Base-by-base conservation (phyloP, 1,139 yeast species). In the Blastobotrys proliferans region DNA sequence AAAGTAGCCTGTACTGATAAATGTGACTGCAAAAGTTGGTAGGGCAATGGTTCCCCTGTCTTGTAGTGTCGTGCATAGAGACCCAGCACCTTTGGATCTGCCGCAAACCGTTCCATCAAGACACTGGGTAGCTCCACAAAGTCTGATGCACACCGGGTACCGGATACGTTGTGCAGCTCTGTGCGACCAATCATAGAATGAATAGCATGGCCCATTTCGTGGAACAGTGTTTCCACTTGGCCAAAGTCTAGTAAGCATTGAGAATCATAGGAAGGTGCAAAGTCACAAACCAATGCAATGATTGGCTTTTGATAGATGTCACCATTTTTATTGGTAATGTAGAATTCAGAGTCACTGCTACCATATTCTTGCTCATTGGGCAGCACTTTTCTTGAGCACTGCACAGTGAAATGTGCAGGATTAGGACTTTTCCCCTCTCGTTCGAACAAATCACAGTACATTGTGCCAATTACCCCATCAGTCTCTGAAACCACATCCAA, bases 141-240 rank as follows among this genome's bases (percentile, higher is more conserved):
- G 62, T 92, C 98, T 0, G 98, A 87, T 6, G 88, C 85, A 59
- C 97, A 92, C 48, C 99, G 72, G 0, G 98, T 92, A 2, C 99
- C 98, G 19, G 94, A 82, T 13, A 92, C 82, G 59, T 90, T 94
- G 60, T 94, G 98, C 40, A 92, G 68, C 37, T 81, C 74, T 0
- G 98, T 92, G 49, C 92, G 73, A 0, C 97, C 98, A 22, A 92
- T 69, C 97, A 92, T 90, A 5, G 97, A 87, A 62, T 92, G 98
- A 79, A 92, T 84, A 1, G 98, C 98, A 65, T 92, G 99, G 1
- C 99, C 99, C 95, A 92, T 88, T 64, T 92, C 99, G 64, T 92
- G 99, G 68, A 94, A 92, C 26, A 92, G 67, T 0, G 98, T 92
- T 57, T 90, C 95, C 4, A 92, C 90, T 57, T 94, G 97, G 46